Conservation (phyloP, 768 basidiomycete species). For the Boletus fagicola region DNA sequence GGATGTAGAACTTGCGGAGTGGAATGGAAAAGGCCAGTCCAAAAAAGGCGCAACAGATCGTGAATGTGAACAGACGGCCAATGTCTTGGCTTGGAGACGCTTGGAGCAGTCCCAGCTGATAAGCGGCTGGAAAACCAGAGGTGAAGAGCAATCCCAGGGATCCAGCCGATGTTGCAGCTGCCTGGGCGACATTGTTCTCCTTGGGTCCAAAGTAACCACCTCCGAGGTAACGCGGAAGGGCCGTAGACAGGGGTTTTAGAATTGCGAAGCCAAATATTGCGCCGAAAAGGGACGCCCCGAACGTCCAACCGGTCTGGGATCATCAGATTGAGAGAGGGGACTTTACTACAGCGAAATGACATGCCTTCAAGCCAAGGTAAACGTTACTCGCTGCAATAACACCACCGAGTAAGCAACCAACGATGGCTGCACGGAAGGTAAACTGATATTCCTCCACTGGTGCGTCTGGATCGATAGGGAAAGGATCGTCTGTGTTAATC, state of each 20-base stretch:
- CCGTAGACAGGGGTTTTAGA: neutral
- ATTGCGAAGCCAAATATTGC: slow-evolving; percentile 2
- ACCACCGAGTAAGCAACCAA: neutral
- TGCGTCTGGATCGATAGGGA: neutral
- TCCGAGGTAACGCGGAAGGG: neutral
- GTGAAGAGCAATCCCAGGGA: slow-evolving; percentile 1
- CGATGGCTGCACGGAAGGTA: neutral
- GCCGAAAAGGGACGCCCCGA: slow-evolving; percentile 1
- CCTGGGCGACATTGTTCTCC: slow-evolving; percentile 1
- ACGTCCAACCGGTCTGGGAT: slow-evolving; percentile 1
- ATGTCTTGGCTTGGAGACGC: neutral
- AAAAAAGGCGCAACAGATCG: neutral
- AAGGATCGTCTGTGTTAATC: slow-evolving; percentile 2
- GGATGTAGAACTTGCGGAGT: neutral
- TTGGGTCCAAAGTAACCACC: slow-evolving; percentile 2
- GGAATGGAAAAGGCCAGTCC: neutral
- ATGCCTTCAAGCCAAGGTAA: slow-evolving; percentile 3
- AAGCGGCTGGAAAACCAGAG: neutral
- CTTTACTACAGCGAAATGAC: neutral
- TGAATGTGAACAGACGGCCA: neutral
- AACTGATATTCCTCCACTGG: slow-evolving; percentile 3
- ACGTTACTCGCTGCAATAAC: neutral
- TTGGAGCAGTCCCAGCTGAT: neutral
- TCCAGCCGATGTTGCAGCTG: neutral
- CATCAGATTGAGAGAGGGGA: no score